Percentiles rank a stretch among this genome's conserved stretches.
Conservation (phyloP, 2,329 filamentous ascomycete genomes). For the Amylocarpus encephaloides region DNA sequence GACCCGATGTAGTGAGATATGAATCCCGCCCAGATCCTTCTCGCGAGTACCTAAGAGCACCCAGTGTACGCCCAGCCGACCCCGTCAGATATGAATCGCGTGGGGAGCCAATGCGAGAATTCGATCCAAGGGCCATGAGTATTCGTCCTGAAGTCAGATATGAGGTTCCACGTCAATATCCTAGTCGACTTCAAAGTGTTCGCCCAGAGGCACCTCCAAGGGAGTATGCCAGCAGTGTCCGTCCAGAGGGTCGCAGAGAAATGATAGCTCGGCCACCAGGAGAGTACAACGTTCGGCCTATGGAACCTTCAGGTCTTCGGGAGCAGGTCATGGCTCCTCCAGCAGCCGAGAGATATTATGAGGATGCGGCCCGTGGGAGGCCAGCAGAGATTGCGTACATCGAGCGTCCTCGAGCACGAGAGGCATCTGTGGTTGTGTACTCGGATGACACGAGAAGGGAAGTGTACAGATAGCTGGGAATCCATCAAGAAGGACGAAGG, state of each 20-base stretch:
- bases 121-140: slow-evolving; percentile 37
- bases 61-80: slow-evolving; percentile 49
- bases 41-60: slow-evolving; percentile 39
- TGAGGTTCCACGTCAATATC: slow-evolving; percentile 32
- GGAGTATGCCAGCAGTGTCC: slow-evolving; percentile 12
- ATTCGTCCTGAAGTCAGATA: slow-evolving; percentile 30
- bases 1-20: slow-evolving; percentile 20
- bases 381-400: slow-evolving; percentile 25
- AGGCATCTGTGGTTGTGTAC: slow-evolving; percentile 29
- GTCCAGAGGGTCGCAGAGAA: slow-evolving; percentile 25
- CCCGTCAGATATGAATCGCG: slow-evolving; percentile 35
- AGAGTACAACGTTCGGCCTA: slow-evolving; percentile 28
- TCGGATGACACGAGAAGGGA: slow-evolving; percentile 27
- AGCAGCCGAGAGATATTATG: slow-evolving; percentile 24
- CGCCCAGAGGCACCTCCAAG: slow-evolving; percentile 6
- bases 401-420: slow-evolving; percentile 26
- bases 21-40: slow-evolving; percentile 36
- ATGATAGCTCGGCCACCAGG: slow-evolving; percentile 22
- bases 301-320: slow-evolving; percentile 21
- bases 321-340: slow-evolving; percentile 17
- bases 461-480: slow-evolving; percentile 24
- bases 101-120: slow-evolving; percentile 35
- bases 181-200: slow-evolving; percentile 31
- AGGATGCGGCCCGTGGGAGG: slow-evolving; percentile 10
- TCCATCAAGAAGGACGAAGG: background rate